These are phyloP conservation scores for Crithidia fasciculata DNA, from an alignment of 208 protist genomes.

Conservation along the genomic window DNA sequence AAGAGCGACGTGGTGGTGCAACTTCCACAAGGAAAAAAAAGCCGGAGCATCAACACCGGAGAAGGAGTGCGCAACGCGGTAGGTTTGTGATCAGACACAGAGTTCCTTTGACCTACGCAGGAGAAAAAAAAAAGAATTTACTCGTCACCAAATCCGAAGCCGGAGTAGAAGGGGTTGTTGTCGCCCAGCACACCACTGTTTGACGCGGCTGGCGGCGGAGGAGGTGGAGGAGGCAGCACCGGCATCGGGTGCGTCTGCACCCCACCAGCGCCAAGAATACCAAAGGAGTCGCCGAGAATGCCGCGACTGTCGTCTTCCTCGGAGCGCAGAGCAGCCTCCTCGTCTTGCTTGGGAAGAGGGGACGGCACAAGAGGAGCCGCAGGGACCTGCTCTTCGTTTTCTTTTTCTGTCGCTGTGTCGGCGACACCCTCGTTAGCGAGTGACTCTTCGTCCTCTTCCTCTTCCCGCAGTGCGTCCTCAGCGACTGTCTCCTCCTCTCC, in stretches of 20 bases:
- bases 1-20: too few relatives aligned
- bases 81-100: too few relatives aligned
- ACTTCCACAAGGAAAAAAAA: too few relatives aligned
- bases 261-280: background rate
- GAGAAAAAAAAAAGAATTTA: background rate
- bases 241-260: background rate
- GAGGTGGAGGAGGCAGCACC: background rate
- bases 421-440: too few relatives aligned
- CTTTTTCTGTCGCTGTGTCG: background rate
- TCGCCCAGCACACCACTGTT: slow-evolving; percentile 11
- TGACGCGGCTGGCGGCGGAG: background rate
- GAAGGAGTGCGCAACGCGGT: too few relatives aligned
- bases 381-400: background rate
- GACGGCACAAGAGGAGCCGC: background rate
- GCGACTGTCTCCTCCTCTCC: background rate
- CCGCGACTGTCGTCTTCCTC: background rate
- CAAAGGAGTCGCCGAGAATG: background rate
- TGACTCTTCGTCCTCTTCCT: background rate
- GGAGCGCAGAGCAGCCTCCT: background rate
- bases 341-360: background rate
- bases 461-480: background rate
- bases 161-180: slow-evolving; percentile 47
- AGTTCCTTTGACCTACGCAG: too few relatives aligned
- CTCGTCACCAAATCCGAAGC: slow-evolving; percentile 46
- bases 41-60: too few relatives aligned